Evolutionary conservation across 805 yeast species (phyloP), one percentile per base, ranked within the genome.

Genomic region (Brettanomyces bruxellensis): DNA sequence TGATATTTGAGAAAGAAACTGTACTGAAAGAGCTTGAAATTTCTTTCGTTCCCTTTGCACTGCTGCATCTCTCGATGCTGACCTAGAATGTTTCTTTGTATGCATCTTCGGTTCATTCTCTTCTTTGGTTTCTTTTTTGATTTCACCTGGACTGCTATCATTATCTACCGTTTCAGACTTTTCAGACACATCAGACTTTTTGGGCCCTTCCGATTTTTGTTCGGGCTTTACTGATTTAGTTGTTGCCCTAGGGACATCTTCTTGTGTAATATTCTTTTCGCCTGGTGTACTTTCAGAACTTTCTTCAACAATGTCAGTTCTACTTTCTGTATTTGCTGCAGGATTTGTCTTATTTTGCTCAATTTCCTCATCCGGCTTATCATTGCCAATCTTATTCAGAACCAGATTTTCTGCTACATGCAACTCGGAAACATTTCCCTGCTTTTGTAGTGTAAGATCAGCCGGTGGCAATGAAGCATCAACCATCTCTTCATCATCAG

Each of bases 1-100:
- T 36, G 82, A 74, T 7, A 86, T 78, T 49, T 81, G 81, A 14
- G 77, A 70, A 42, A 86, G 63, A 32, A 86, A 66, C 40, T 82
- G 84, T 6, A 73, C 66, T 0, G 87, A 82, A 18, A 82, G 67
- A 23, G 73, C 67, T 51, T 78, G 84, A 61, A 85, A 80, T 51
- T 79, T 69, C 56, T 81, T 79, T 47, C 69, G 70, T 40, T 66
- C 58, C 11, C 40, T 49, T 36, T 40, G 43, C 11, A 13, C 2
- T 14, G 36, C 23, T n/a, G 5, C n/a, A 11, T 37, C 46, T n/a
- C 23, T 18, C 6, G 38, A 12, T 12, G 22, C 34, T 13, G 50
- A 18, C 11, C 44, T 45, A 7, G 55, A 45, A 8, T 4, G 38
- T 35, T 35, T 35, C 14, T 35, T n/a, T 6, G 38, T 35, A 8